Evolutionary conservation across 2,329 filamentous ascomycete genomes (phyloP).

Genomic region (Alternaria brassicae): DNA sequence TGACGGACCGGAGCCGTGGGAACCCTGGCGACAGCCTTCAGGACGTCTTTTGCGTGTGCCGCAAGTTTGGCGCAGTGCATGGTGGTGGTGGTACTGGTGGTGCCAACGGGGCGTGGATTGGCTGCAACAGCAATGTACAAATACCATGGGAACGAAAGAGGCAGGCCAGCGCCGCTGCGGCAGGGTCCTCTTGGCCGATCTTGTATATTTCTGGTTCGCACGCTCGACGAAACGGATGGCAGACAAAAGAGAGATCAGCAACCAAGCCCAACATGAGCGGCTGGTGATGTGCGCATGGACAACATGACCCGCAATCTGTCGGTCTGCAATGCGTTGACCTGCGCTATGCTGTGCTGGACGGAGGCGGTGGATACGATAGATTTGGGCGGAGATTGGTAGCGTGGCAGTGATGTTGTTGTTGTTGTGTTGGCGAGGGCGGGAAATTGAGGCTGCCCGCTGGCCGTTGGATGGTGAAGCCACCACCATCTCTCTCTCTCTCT

Average conservation of each 20-base stretch:
- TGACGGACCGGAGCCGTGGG: background rate
- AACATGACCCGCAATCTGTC: constrained; percentile 17
- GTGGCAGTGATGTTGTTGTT: background rate
- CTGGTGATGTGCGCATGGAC: constrained; percentile 23
- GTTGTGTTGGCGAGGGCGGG: background rate
- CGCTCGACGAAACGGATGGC: constrained; percentile 18
- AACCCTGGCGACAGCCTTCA: background rate
- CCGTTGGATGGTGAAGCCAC: background rate
- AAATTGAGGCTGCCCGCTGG: background rate
- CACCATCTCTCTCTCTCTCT: background rate
- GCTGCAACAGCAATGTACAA: constrained; percentile 10
- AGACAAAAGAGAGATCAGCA: constrained; percentile 32
- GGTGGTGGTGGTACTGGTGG: background rate
- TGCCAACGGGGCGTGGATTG: constrained; percentile 3
- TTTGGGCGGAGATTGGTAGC: background rate
- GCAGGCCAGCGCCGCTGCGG: constrained; percentile 21
- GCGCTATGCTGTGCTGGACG: constrained; percentile 1
- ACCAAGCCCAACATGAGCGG: constrained; percentile 22
- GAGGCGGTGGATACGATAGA: background rate
- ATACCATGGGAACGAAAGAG: constrained; percentile 12
- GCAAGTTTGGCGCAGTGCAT: background rate
- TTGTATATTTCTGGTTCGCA: constrained; percentile 23
- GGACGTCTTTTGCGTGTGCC: background rate
- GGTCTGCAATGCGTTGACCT: constrained; percentile 3
- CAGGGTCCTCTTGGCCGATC: constrained; percentile 43